Evolutionary conservation across 2,329 filamentous ascomycete genomes (phyloP), one percentile per base, ranked within the genome.

Genomic region (Aspergillus sclerotialis): DNA sequence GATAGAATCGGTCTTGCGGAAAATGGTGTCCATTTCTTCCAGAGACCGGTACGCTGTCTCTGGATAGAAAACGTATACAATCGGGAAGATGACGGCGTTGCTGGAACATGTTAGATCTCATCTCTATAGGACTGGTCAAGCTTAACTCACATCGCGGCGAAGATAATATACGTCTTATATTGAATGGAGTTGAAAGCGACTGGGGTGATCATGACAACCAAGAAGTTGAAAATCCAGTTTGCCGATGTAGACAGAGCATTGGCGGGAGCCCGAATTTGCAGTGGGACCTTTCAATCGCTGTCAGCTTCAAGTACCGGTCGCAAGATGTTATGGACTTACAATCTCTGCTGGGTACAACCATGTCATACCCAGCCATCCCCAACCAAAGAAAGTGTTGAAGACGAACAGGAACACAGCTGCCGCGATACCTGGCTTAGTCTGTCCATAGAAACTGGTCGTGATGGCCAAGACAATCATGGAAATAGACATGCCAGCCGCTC

Each of bases 21-120:
- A 81, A 44, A 84, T 78, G 37, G 75, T 68, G 49, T 85, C 80
- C 58, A 85, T 77, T 53, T 84, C 80, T 56, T 84, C 80, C 19
- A 84, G 65, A 10, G 68, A 75, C 6, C 73, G 70, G 43, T 68
- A 70, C 7, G 73, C 73, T 3, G 75, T 78, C 48, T 78, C 75
- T 0, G 75, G 75, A 52, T 75, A 78, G 64, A 78, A 76, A 58
- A 76, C 73, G 58, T 76, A 78, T 30, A 73, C 68, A 6, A 69
- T 64, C 0, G 74, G 73, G 12, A 76, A 63, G 48, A 75, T 75
- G 44, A 63, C 62, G 11, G 70, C 70, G 49, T 76, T 76, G 41
- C 64, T 67, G 40, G n/a, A 10, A n/a, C n/a, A n/a, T n/a, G n/a
- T n/a, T n/a, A n/a, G n/a, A n/a, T n/a, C n/a, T n/a, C n/a, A n/a